A percentile compares a stretch with the other conserved stretches of the same genome.
phyloP scores from a whole-genome alignment of 2,329 filamentous ascomycete genomes.

The Colletotrichum sp. region DNA sequence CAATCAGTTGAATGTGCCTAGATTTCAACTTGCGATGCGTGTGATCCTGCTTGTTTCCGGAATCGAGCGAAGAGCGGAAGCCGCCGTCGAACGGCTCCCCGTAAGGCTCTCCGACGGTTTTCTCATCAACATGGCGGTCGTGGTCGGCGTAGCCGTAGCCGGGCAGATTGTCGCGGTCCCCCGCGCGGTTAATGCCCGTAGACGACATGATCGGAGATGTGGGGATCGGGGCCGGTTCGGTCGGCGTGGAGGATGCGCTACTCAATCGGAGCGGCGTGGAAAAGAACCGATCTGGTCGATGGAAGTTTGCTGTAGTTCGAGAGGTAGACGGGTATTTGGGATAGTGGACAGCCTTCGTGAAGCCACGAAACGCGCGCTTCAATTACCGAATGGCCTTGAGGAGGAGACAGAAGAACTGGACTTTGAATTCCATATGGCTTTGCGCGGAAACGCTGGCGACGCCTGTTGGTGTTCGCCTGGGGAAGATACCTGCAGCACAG shows the following conservation, averaged over 20 bases:
- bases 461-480: not conserved
- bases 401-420: constrained; percentile 29
- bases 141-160: not conserved
- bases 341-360: not conserved
- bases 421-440: constrained; percentile 29
- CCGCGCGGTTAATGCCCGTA: constrained; percentile 23
- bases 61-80: constrained; percentile 11
- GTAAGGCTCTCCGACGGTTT: constrained; percentile 5
- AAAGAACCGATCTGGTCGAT: not conserved
- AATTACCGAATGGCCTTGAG: constrained; percentile 29
- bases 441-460: not conserved
- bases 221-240: not conserved
- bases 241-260: not conserved
- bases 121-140: constrained; percentile 5
- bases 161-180: constrained; percentile 2
- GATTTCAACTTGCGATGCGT: constrained; percentile 60
- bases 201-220: constrained; percentile 24
- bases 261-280: not conserved
- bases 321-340: not conserved
- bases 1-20: constrained; percentile 64
- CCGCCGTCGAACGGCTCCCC: constrained; percentile 5
- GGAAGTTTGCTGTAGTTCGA: not conserved
- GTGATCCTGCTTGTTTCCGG: constrained; percentile 33
- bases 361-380: not conserved
- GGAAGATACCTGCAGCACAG: not conserved